Evolutionary conservation across 1,284 basidiomycete genomes (phyloP).

Genomic region (Thecaphora thlaspeos): DNA sequence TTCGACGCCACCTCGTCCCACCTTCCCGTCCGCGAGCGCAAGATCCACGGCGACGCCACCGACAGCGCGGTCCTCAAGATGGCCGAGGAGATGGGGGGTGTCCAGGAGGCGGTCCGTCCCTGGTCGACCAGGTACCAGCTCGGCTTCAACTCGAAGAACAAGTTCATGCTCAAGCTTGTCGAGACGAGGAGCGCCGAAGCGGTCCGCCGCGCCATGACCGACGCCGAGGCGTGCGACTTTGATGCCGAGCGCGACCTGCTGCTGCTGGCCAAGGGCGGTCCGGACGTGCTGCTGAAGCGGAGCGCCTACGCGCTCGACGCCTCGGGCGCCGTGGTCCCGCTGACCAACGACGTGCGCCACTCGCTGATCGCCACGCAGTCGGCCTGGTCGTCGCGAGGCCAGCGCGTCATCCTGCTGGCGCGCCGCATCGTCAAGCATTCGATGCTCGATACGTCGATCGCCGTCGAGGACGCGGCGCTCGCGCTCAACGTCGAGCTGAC

Average conservation of each 20-base stretch:
- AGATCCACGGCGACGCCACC: constrained; percentile 67
- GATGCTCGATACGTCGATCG: constrained; percentile 57
- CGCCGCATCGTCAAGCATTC: constrained; percentile 16
- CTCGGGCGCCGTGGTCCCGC: constrained; percentile 41
- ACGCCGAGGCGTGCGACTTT: constrained; percentile 58
- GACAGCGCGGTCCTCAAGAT: constrained; percentile 68
- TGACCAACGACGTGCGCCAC: constrained; percentile 14
- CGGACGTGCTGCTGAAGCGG: constrained; percentile 59
- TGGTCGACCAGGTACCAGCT: constrained; percentile 59
- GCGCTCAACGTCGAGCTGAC: constrained; percentile 61
- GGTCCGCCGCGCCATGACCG: constrained; percentile 6
- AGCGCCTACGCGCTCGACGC: constrained; percentile 35
- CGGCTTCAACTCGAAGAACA: constrained; percentile 68
- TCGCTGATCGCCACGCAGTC: constrained; percentile 25
- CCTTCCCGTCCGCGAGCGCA: constrained; percentile 39
- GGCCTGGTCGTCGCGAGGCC: constrained; percentile 65
- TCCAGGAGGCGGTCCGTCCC: constrained; percentile 50
- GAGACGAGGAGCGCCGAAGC: constrained; percentile 3
- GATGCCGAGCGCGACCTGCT: constrained; percentile 22
- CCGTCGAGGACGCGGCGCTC: constrained; percentile 55
- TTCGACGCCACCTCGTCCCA: constrained; percentile 60
- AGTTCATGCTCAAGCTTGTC: constrained; percentile 65
- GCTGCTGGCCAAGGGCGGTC: constrained; percentile 47
- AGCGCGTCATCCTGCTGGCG: constrained; percentile 65
- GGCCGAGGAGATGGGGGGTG: constrained; percentile 62